These are phyloP conservation scores for Hippophae tibetana DNA, from an alignment of 306 rosid genomes.

Conservation along the genomic window DNA sequence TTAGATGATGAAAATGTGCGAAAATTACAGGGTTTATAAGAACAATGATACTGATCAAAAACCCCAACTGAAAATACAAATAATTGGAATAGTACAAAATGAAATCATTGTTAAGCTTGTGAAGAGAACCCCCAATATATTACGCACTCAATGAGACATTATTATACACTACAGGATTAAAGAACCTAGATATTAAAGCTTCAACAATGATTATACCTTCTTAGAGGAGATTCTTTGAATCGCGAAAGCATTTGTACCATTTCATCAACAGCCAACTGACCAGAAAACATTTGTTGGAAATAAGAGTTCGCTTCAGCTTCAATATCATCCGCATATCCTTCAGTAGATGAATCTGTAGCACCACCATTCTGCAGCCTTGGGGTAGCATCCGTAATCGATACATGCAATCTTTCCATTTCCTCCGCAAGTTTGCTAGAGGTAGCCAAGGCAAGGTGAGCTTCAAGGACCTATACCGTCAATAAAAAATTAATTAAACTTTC, in stretches of 20 bases:
- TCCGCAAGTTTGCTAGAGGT: constrained; percentile 54
- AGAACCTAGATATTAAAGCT: neutral
- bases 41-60: too few species aligned
- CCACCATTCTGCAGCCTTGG: constrained; percentile 68
- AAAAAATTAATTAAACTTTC: constrained; percentile 9
- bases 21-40: too few species aligned
- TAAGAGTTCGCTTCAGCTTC: constrained; percentile 81
- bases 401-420: constrained; percentile 74
- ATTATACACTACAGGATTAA: too few species aligned
- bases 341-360: constrained; percentile 55
- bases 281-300: constrained; percentile 89
- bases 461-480: constrained; percentile 56
- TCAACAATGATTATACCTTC: constrained; percentile 39
- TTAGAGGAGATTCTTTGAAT: constrained; percentile 73
- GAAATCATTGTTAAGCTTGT: too few species aligned
- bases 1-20: too few species aligned
- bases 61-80: too few species aligned
- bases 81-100: too few species aligned
- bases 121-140: too few species aligned
- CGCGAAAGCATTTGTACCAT: constrained; percentile 88
- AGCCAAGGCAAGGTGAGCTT: constrained; percentile 48
- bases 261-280: constrained; percentile 52
- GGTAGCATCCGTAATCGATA: constrained; percentile 49
- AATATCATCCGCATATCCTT: constrained; percentile 71
- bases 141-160: too few species aligned